phyloP scores from a whole-genome alignment of 306 rosid genomes.

The Astragalus glycyphyllos region DNA sequence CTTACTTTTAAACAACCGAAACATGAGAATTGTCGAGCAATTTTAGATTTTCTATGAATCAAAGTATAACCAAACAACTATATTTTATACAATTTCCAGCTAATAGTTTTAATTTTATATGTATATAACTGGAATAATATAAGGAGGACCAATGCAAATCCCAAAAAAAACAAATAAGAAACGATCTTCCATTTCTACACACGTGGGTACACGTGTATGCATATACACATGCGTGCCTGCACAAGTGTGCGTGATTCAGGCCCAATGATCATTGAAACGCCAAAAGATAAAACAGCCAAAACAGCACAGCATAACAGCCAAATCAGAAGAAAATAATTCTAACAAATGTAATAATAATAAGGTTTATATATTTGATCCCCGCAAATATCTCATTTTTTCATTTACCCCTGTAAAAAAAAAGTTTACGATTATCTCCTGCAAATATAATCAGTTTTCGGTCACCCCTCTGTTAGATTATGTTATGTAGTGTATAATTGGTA shows the following conservation, averaged over 20 bases:
- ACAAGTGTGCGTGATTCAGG: slow-evolving; percentile 26
- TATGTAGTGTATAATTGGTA: no score
- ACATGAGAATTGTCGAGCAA: not conserved
- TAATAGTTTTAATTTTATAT: no score
- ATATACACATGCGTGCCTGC: not conserved
- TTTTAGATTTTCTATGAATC: not conserved
- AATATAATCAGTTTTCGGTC: no score
- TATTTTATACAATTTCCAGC: not conserved
- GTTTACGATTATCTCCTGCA: no score
- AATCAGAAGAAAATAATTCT: slow-evolving; percentile 3
- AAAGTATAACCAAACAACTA: not conserved
- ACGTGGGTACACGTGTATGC: slow-evolving; percentile 20
- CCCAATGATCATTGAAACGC: slow-evolving; percentile 13
- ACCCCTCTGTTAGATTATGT: no score
- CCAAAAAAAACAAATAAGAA: slow-evolving; percentile 2
- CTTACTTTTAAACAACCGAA: not conserved
- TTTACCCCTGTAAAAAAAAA: no score
- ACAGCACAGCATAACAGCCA: not conserved
- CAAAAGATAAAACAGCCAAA: slow-evolving; percentile 17
- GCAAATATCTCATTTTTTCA: no score
- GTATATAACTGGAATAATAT: not conserved
- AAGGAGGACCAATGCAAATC: not conserved
- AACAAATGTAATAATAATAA: not conserved
- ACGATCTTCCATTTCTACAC: slow-evolving; percentile 11
- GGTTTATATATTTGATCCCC: no score